Percentiles rank a stretch among this genome's conserved stretches.
phyloP scores from a whole-genome alignment of 139 green algal species.

The Axilococcus clingmanii region DNA sequence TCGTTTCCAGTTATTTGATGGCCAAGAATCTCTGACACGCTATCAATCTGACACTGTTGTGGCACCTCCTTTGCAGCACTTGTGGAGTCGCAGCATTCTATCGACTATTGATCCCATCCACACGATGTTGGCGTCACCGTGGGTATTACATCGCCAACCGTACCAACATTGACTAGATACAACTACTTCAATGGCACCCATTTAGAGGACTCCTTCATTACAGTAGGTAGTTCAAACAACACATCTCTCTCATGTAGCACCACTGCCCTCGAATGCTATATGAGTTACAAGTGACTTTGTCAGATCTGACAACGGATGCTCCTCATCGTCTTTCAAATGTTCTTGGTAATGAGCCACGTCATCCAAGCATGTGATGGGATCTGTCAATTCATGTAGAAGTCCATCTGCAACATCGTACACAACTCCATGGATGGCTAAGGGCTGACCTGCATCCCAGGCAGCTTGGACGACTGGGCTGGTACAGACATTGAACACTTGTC shows the following conservation, averaged over 20 bases:
- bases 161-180: not conserved
- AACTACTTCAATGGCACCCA: no score
- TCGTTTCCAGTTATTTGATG: no score
- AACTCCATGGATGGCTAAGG: conserved; percentile 56
- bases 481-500: conserved; percentile 70
- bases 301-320: not conserved
- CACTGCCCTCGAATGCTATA: not conserved
- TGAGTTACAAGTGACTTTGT: conserved; percentile 2
- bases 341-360: conserved; percentile 15
- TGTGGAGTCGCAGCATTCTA: no score
- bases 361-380: conserved; percentile 16
- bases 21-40: no score
- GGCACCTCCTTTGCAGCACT: no score
- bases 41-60: no score
- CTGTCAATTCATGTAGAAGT: conserved; percentile 22
- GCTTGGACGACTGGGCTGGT: conserved; percentile 54
- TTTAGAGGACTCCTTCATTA: no score
- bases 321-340: not conserved
- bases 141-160: not conserved
- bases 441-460: conserved; percentile 61
- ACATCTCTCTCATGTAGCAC: not conserved
- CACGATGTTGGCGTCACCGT: no score
- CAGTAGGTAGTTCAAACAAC: not conserved
- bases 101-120: no score
- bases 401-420: conserved; percentile 55